These are phyloP conservation scores for Pseudogymnoascus sp. DNA, from an alignment of 2,329 filamentous ascomycete genomes.

Conservation along the genomic window DNA sequence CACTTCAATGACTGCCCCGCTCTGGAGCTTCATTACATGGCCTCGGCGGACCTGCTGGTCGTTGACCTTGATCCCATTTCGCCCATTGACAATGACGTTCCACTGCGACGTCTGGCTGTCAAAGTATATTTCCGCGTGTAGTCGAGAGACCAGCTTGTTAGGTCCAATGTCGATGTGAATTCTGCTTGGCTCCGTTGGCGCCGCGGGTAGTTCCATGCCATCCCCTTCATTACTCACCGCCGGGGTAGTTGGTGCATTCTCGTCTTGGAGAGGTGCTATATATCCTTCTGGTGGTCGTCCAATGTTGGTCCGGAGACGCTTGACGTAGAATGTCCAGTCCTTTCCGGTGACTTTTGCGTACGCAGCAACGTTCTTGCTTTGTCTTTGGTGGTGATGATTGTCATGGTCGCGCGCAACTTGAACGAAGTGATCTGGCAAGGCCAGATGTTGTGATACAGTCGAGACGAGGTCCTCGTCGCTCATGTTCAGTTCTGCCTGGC, in stretches of 20 bases:
- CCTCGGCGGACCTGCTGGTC: conserved; percentile 62
- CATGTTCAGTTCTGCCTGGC: conserved; percentile 37
- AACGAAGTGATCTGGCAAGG: conserved; percentile 34
- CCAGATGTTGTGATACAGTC: conserved; percentile 20
- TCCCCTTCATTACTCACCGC: conserved; percentile 36
- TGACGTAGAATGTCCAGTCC: conserved; percentile 80
- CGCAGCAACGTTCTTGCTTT: conserved; percentile 54
- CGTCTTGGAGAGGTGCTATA: conserved; percentile 15
- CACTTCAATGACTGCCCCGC: conserved; percentile 87
- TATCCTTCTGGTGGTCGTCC: conserved; percentile 56
- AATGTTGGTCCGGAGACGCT: conserved; percentile 66
- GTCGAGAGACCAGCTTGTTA: conserved; percentile 70
- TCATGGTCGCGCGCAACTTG: conserved; percentile 55
- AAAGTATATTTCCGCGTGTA: conserved; percentile 69
- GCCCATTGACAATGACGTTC: conserved; percentile 80
- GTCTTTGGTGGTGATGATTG: conserved; percentile 55
- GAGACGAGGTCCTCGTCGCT: conserved; percentile 41
- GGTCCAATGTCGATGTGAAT: conserved; percentile 86
- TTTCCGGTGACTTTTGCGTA: conserved; percentile 76
- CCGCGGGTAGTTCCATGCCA: conserved; percentile 22
- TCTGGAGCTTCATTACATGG: conserved; percentile 56
- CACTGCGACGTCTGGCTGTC: conserved; percentile 62
- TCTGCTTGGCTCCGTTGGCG: conserved; percentile 17
- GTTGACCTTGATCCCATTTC: conserved; percentile 85
- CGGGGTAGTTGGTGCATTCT: conserved; percentile 19